Evolutionary conservation across 108 stramenopile species (phyloP), one percentile per base, ranked within the genome.

Genomic region (Cyclotella choctawhatcheeana): DNA sequence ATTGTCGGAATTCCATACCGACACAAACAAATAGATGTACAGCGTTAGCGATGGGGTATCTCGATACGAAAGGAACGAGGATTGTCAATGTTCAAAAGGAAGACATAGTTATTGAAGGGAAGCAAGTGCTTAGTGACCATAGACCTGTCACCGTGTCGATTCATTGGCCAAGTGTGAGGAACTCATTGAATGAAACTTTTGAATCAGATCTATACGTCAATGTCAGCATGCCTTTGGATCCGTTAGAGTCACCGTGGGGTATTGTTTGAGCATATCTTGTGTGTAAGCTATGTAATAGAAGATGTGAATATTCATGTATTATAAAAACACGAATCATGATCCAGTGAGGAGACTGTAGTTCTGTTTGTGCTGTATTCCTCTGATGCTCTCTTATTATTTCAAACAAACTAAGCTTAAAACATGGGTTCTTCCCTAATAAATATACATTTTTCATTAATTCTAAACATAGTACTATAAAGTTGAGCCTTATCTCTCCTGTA

Each of bases 81-180:
- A 63, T 82, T 59, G 32, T 82, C 29, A 35, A 71, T 50, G 75
- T 76, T 4, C 54, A 71, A 50, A 52, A 58, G 10, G 67, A 59
- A 32, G 33, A 74, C 43, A 72, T 81, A 14, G 18, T 70, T 2
- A 70, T 81, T 43, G 75, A 76, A 20, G 76, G 81, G 5, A 66
- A 64, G 4, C 16, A 47, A 44, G 73, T 82, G 0, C n/a, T 82
- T 1, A 77, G 76, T 20, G 81, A 82, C 52, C 81, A 82, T 58
- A 63, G 81, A 50, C 81, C 71, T 3, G 81, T 82, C n/a, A 82
- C 81, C 18, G 76, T 76, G n/a, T 68, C 35, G 32, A 77, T 82
- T 52, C 71, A 18, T 16, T 82, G 81, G 81, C 81, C 81, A 18
- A 48, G 64, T 64, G 47, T n/a, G 17, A n/a, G n/a, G n/a, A n/a